Base-by-base conservation (phyloP, 2,329 filamentous ascomycete genomes). In the Sarocladium brachiariae region DNA sequence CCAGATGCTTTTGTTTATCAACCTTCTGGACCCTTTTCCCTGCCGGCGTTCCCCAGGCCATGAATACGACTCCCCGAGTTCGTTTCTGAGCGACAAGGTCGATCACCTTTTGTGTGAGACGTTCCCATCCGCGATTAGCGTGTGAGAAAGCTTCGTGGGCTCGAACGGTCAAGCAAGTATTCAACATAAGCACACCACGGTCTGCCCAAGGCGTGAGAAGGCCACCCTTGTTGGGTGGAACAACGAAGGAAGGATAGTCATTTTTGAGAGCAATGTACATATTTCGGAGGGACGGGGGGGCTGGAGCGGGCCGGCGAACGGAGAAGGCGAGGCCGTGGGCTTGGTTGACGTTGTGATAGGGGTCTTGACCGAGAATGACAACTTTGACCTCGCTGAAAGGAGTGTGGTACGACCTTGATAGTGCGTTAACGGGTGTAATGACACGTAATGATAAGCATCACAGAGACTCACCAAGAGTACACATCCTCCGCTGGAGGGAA, bases 241-340 rank as follows among this genome's bases (percentile, higher is more conserved):
- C 70, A 45, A 74, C 70, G 68, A 96, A 96, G 38, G 74, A 68
- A 0, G 92, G 90, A 64, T 96, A 97, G 70, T 97, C 91, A 51
- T 87, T 90, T 63, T 86, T 83, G 51, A 99, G 80, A 10, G 84
- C 86, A 38, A 77, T 90, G 75, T 95, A 99, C 72, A 99, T 96
- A 71, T 99, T 99, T 60, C 82, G 81, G 14, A 99, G 83, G 1
- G 89, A 96, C 0, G 92, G 91, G 0, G 93, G 93, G 1, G 92
- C 89, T 3, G 81, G 81, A 0, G 89, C 95, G 0, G 93, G 93
- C 2, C 92, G 85, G 9, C 88, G 87, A 51, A 97, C 91, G 45
- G 89, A 96, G 76, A 99, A 99, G 65, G 88, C 92, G 53, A 99
- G 83, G 38, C 93, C 93, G 67, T 97, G 93, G 48, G 93, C 93